Percentiles rank a stretch among this genome's conserved stretches.
Evolutionary conservation across 2,329 filamentous ascomycete genomes (phyloP).

Genomic region (Endothia cerciana): DNA sequence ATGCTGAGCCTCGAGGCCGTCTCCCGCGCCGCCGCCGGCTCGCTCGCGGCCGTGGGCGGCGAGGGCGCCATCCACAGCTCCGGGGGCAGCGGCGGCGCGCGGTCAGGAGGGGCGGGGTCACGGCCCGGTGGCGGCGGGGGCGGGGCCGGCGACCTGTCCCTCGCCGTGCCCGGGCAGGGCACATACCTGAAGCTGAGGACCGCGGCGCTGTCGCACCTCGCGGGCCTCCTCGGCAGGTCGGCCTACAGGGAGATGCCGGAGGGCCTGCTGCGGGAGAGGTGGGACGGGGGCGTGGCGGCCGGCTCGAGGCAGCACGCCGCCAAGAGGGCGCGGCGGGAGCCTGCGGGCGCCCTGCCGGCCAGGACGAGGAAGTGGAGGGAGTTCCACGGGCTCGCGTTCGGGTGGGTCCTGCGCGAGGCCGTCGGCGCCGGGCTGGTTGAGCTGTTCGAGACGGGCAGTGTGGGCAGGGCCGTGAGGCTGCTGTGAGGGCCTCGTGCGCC

Average conservation of each 20-base stretch:
- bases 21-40: slow-evolving; percentile 68
- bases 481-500: slow-evolving; percentile 32
- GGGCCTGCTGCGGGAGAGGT: slow-evolving; percentile 65
- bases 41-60: slow-evolving; percentile 70
- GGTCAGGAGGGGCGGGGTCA: neutral
- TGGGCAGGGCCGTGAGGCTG: slow-evolving; percentile 67
- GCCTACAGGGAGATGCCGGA: slow-evolving; percentile 66
- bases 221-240: slow-evolving; percentile 58
- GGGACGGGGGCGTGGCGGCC: slow-evolving; percentile 66
- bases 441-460: slow-evolving; percentile 74
- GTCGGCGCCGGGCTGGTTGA: slow-evolving; percentile 72
- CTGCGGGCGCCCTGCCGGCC: slow-evolving; percentile 60
- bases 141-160: slow-evolving; percentile 48
- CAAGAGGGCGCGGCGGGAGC: slow-evolving; percentile 59
- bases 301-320: slow-evolving; percentile 49
- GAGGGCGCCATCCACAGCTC: slow-evolving; percentile 65
- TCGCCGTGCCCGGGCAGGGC: slow-evolving; percentile 70
- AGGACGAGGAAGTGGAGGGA: slow-evolving; percentile 71
- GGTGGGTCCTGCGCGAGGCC: slow-evolving; percentile 73
- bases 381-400: slow-evolving; percentile 70
- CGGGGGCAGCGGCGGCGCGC: slow-evolving; percentile 54
- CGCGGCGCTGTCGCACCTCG: slow-evolving; percentile 63
- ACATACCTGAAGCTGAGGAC: slow-evolving; percentile 68
- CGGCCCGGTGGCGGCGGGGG: slow-evolving; percentile 44
- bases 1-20: slow-evolving; percentile 65